Percentiles rank a stretch among this genome's conserved stretches.
Conservation (phyloP, 176 grass and related monocot genomes). For the Triticum dicoccoides region DNA sequence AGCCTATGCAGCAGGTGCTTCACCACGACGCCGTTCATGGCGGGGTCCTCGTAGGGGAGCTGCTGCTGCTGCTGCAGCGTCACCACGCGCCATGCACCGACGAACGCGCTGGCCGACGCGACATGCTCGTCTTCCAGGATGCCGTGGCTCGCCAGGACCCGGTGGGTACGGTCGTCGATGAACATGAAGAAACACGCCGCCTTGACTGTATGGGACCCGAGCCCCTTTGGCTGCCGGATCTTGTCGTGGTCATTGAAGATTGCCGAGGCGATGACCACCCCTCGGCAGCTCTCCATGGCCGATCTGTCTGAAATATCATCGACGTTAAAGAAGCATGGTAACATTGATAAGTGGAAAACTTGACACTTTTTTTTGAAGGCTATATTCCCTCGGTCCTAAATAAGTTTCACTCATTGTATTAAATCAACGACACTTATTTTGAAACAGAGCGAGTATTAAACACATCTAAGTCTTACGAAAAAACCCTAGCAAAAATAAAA, state of each 20-base stretch:
- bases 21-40: slow-evolving; percentile 85
- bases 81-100: slow-evolving; percentile 71
- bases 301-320: slow-evolving; percentile 51
- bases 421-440: no score
- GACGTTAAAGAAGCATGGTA: background rate
- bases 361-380: no score
- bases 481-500: no score
- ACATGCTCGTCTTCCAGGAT: slow-evolving; percentile 21
- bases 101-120: slow-evolving; percentile 18
- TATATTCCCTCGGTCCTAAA: no score
- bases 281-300: slow-evolving; percentile 67
- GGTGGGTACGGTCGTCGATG: slow-evolving; percentile 53
- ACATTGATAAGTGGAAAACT: no score
- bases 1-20: slow-evolving; percentile 85
- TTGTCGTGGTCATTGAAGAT: slow-evolving; percentile 87
- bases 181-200: slow-evolving; percentile 89
- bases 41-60: slow-evolving; percentile 71
- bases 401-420: no score
- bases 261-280: slow-evolving; percentile 74
- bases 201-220: slow-evolving; percentile 49
- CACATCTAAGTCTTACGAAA: no score
- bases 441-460: no score
- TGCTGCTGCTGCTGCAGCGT: background rate
- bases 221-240: slow-evolving; percentile 76
- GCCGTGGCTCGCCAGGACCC: slow-evolving; percentile 37